Evolutionary conservation across 2,329 filamentous ascomycete species (phyloP).

Genomic region (Cryphonectria radicalis): DNA sequence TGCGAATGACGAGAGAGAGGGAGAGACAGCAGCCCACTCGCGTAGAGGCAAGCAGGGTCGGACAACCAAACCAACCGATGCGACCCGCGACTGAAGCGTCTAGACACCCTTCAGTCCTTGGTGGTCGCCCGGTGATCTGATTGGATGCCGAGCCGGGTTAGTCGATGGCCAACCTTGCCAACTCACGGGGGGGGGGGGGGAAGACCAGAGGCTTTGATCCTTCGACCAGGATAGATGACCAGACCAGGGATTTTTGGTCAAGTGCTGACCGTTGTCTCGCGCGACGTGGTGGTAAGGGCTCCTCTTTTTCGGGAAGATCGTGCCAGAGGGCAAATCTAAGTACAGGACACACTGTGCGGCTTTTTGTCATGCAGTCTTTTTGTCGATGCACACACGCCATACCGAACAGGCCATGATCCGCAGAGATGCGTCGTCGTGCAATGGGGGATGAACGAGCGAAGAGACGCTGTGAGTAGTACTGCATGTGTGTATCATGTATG

Average conservation of each 20-base stretch:
- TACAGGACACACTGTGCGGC: neutral
- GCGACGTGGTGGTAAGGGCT: neutral
- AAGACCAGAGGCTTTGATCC: slow-evolving; percentile 23
- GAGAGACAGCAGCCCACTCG: neutral
- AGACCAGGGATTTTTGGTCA: neutral
- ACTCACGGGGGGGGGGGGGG: neutral
- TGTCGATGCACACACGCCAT: slow-evolving; percentile 3
- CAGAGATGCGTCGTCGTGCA: neutral
- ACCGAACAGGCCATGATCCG: slow-evolving; percentile 6
- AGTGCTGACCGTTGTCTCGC: slow-evolving; percentile 9
- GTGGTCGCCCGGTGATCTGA: slow-evolving; percentile 12
- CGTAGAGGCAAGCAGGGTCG: slow-evolving; percentile 9
- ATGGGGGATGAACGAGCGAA: neutral
- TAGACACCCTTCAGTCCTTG: slow-evolving; percentile 14
- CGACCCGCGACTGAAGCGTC: slow-evolving; percentile 23
- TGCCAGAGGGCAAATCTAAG: neutral
- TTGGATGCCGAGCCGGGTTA: slow-evolving; percentile 17
- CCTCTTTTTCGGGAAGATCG: neutral
- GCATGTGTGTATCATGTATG: neutral
- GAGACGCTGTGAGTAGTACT: neutral
- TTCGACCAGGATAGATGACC: slow-evolving; percentile 21
- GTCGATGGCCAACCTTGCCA: slow-evolving; percentile 17
- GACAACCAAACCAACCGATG: neutral
- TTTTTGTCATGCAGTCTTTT: slow-evolving; percentile 7
- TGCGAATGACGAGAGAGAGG: neutral